phyloP scores from a whole-genome alignment of 306 rosid genomes.

The Astragalus glycyphyllos region DNA sequence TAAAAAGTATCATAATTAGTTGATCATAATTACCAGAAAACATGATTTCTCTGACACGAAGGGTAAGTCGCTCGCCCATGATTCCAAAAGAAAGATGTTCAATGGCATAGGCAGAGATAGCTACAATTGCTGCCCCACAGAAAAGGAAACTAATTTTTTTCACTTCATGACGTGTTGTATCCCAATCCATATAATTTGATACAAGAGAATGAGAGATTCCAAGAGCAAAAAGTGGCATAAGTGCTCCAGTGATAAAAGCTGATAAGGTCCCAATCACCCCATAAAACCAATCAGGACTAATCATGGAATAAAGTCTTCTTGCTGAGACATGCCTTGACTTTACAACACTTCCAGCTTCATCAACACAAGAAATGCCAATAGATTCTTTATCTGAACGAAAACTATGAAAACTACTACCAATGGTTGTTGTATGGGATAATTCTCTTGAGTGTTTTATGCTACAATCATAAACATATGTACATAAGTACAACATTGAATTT shows the following conservation, averaged over 20 bases:
- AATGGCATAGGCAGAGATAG: slow-evolving; percentile 70
- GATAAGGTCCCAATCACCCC: slow-evolving; percentile 73
- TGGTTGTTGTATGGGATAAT: slow-evolving; percentile 64
- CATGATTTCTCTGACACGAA: slow-evolving; percentile 78
- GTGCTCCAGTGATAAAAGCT: slow-evolving; percentile 87
- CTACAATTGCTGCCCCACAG: slow-evolving; percentile 67
- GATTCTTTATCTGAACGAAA: slow-evolving; percentile 76
- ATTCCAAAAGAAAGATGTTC: slow-evolving; percentile 85
- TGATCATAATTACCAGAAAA: slow-evolving; percentile 62
- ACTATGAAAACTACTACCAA: slow-evolving; percentile 71
- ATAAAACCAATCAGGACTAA: slow-evolving; percentile 80
- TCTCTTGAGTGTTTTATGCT: slow-evolving; percentile 65
- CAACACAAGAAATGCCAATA: slow-evolving; percentile 48
- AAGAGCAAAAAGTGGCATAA: slow-evolving; percentile 93
- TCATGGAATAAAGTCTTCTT: slow-evolving; percentile 76
- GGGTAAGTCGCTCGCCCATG: slow-evolving; percentile 93
- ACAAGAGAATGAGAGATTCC: slow-evolving; percentile 95
- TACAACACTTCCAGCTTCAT: slow-evolving; percentile 51
- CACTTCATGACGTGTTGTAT: slow-evolving; percentile 68
- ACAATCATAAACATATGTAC: slow-evolving; percentile 19
- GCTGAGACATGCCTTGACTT: slow-evolving; percentile 55
- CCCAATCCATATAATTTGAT: slow-evolving; percentile 89
- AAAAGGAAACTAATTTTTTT: slow-evolving; percentile 75
- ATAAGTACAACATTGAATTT: not conserved
- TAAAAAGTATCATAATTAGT: not conserved